A percentile compares a stretch with the other conserved stretches of the same genome.
These are phyloP conservation scores for Iris pallida DNA, from an alignment of 116 monocot species.

Conservation along the genomic window DNA sequence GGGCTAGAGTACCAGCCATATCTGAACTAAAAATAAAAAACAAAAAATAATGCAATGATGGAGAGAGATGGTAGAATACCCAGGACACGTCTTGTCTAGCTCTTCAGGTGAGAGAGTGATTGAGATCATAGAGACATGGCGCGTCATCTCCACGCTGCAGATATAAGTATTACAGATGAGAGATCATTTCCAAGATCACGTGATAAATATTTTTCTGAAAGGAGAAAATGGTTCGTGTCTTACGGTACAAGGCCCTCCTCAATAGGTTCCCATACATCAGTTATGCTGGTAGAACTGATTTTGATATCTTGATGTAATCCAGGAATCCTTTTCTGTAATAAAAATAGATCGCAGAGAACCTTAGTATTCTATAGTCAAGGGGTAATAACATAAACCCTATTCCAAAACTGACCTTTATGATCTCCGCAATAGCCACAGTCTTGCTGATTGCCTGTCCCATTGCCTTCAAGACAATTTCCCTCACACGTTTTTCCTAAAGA, in stretches of 20 bases:
- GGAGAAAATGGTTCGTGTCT: slow-evolving; percentile 6
- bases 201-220: background rate
- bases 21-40: too few relatives aligned
- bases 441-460: slow-evolving; percentile 92
- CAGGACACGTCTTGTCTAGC: slow-evolving; percentile 50
- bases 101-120: slow-evolving; percentile 55
- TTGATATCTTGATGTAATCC: slow-evolving; percentile 70
- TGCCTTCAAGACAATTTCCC: slow-evolving; percentile 72
- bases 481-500: slow-evolving; percentile 49
- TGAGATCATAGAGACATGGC: slow-evolving; percentile 83
- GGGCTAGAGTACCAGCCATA: too few relatives aligned
- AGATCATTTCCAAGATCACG: background rate
- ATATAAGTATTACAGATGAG: background rate
- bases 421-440: slow-evolving; percentile 63
- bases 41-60: background rate
- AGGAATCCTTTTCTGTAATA: slow-evolving; percentile 53
- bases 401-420: slow-evolving; percentile 38
- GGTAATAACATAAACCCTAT: background rate
- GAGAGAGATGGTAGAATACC: slow-evolving; percentile 25
- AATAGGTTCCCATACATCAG: slow-evolving; percentile 88
- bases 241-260: slow-evolving; percentile 89
- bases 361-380: background rate
- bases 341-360: background rate
- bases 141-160: slow-evolving; percentile 63
- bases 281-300: slow-evolving; percentile 77